Evolutionary conservation across 345 rosid genomes (phyloP), one percentile per base, ranked within the genome.

Genomic region (Populus simonii): DNA sequence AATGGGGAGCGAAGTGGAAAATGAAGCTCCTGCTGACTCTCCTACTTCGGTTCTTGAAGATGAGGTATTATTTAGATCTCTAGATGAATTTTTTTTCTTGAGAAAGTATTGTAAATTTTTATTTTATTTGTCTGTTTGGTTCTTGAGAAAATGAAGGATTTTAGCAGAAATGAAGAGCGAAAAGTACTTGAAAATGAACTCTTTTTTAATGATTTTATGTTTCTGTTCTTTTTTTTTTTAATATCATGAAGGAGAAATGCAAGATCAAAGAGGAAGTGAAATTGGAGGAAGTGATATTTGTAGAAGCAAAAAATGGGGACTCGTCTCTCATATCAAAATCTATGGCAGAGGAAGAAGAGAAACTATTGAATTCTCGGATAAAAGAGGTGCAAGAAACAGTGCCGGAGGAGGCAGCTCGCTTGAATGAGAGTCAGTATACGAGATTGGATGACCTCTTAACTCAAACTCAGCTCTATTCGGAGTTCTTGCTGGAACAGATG

Each of bases 21-120:
- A 71, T 35, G 92, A 80, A 20, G 86, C 70, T 15, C 68, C 90
- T 29, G 93, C 85, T 29, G 94, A 89, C 67, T 94, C 98, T 16
- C 98, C 97, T 65, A 93, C 92, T 68, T 95, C 99, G 70, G 99
- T 95, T 69, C 95, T 95, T 13, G 90, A 80, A 70, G 97, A 92
- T 17, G 96, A 94, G 89, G 98, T 94, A 61, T 25, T 62, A 17
- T 45, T 47, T 59, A 55, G 22, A 12, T 67, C 16, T 47, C 23
- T 62, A 20, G 59, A 27, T 2, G 51, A 10, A 10, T 23, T 72
- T 66, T 35, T 3, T 12, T 7, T n/a, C 8, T 5, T 36, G 36
- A 7, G 1, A 27, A 8, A 8, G 29, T 47, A 16, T 6, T 25
- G 12, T 27, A 15, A 12, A 31, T 35, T 45, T 31, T 7, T 17